Evolutionary conservation across 345 rosid genomes (phyloP).

Genomic region (Triadica sebifera): DNA sequence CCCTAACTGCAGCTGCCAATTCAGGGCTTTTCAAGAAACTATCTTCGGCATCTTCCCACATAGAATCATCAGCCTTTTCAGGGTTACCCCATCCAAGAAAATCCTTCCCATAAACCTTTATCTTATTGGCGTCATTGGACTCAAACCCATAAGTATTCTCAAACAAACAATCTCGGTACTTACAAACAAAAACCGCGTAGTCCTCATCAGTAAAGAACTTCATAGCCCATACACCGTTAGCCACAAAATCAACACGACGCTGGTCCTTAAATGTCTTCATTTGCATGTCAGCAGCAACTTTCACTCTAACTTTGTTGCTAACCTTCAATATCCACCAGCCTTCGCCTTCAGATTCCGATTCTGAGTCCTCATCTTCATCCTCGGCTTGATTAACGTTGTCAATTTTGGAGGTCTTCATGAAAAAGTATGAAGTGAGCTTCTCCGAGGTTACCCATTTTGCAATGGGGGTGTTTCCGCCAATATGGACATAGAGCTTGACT

Average conservation of each 20-base stretch:
- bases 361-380: constrained; percentile 39
- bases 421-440: constrained; percentile 52
- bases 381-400: constrained; percentile 15
- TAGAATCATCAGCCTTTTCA: constrained; percentile 89
- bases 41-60: constrained; percentile 99
- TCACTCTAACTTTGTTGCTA: constrained; percentile 53
- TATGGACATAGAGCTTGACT: constrained; percentile 60
- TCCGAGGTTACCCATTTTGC: constrained; percentile 80
- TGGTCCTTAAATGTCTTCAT: constrained; percentile 70
- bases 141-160: constrained; percentile 88
- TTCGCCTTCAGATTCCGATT: constrained; percentile 38
- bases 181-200: constrained; percentile 43
- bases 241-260: constrained; percentile 87
- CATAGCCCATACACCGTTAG: constrained; percentile 88
- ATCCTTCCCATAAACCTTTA: constrained; percentile 87
- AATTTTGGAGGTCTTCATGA: constrained; percentile 45
- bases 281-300: constrained; percentile 61
- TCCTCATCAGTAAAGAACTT: constrained; percentile 64
- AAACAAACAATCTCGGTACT: constrained; percentile 69
- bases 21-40: constrained; percentile 56
- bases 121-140: constrained; percentile 69
- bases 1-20: constrained; percentile 54
- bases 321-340: constrained; percentile 68
- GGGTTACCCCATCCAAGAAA: constrained; percentile 90
- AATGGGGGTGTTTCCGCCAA: constrained; percentile 72